Evolutionary conservation across 306 rosid genomes (phyloP), one percentile per base, ranked within the genome.

Genomic region (Gastrolobium bilobum): DNA sequence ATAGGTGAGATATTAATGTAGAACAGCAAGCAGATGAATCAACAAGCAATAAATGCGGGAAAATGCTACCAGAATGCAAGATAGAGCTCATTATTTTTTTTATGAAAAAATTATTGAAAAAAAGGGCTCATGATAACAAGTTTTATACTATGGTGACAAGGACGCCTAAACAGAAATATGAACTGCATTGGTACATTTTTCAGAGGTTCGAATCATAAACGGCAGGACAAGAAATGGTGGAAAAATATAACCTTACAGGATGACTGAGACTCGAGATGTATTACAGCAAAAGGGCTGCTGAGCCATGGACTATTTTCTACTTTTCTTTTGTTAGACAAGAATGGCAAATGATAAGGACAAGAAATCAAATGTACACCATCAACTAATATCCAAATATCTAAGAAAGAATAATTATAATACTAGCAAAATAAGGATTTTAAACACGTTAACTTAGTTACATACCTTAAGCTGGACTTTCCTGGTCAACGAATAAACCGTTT

Each of bases 401-500:
- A 34, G 60, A 78, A 62, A 66, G 8, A 51, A 4, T 34, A 50
- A 13, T 48, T 29, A 15, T 50, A 15, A 6, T 7, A 48, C 62
- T 68, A 56, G 11, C 31, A 73, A 76, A 63, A 39, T 10, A 56
- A 67, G 54, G 14, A 61, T 13, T 69, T n/a, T 53, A 51, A 60
- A 77, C 29, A 48, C 35, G 40, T 8, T 15, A 64, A 76, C 56
- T 57, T 39, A 62, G 50, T 66, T 77, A 70, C 84, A 80, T 71
- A 90, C 99, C 98, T 96, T 92, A 53, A 96, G 91, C 77, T 84
- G 91, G 70, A 86, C 96, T 77, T 90, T 85, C 75, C 82, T 88
- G 51, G 96, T 85, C 86, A 91, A 73, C 38, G 99, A 96, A 87
- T 89, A 90, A 68, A 96, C 99, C 6, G 93, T 86, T 71, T 89